Percentiles rank a stretch among this genome's conserved stretches.
phyloP scores from a whole-genome alignment of 371 early-diverging fungal species.

The Mucor racemosus region DNA sequence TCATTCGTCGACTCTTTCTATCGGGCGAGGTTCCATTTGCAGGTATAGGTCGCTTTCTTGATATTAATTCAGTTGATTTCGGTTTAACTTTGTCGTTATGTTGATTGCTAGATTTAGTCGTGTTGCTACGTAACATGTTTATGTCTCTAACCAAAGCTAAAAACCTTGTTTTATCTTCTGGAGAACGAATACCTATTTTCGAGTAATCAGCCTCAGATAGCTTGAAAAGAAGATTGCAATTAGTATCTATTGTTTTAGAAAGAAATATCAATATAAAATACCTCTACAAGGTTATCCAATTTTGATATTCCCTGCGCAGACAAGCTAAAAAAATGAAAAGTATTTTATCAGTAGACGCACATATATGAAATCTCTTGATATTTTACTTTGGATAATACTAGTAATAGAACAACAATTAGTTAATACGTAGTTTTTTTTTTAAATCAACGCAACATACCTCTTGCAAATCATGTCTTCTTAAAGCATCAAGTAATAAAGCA shows the following conservation, averaged over 20 bases:
- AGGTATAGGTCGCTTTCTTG: conserved; percentile 11
- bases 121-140: neutral
- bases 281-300: conserved; percentile 18
- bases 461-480: conserved; percentile 26
- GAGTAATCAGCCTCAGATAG: conserved; percentile 23
- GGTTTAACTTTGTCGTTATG: neutral
- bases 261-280: conserved; percentile 1
- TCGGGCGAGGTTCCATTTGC: conserved; percentile 1
- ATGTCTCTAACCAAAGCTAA: conserved; percentile 1
- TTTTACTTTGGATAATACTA: conserved; percentile 35
- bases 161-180: conserved; percentile 24
- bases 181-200: conserved; percentile 21
- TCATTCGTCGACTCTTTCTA: conserved; percentile 18
- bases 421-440: neutral
- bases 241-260: neutral
- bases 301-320: conserved; percentile 22
- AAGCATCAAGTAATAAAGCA: conserved; percentile 16
- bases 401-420: neutral
- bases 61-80: neutral
- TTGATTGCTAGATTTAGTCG: neutral
- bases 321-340: conserved; percentile 11
- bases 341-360: neutral
- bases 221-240: neutral
- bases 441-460: conserved; percentile 11
- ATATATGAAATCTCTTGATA: neutral